phyloP scores from a whole-genome alignment of 2,329 filamentous ascomycete genomes.

The Grosmannia clavigera region DNA sequence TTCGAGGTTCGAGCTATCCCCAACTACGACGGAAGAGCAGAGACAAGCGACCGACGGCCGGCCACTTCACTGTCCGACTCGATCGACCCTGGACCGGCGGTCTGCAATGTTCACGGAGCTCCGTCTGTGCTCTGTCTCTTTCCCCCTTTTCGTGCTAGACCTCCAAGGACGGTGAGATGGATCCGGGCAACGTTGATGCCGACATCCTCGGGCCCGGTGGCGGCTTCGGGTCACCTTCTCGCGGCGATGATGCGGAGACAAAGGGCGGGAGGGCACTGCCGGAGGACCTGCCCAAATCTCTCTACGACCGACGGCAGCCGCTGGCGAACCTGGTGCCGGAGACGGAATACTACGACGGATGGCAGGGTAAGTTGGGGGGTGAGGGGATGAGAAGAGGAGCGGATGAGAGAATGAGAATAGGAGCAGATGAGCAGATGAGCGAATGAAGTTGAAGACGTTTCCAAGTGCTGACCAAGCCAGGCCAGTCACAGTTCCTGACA shows the following conservation, averaged over 20 bases:
- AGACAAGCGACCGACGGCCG: background rate
- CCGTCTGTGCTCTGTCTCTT: background rate
- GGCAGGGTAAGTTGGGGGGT: constrained; percentile 57
- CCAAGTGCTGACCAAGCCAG: constrained; percentile 31
- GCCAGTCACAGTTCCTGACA: constrained; percentile 90
- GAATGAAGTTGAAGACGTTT: too few species aligned
- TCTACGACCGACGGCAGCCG: constrained; percentile 70
- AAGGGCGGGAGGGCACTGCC: constrained; percentile 49
- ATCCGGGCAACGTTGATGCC: background rate
- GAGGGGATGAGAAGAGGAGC: too few species aligned
- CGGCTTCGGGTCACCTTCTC: constrained; percentile 6
- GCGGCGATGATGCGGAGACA: constrained; percentile 13
- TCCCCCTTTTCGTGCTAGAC: background rate
- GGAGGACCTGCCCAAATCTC: constrained; percentile 74
- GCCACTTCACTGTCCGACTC: background rate
- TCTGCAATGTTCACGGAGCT: background rate
- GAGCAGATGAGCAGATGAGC: too few species aligned
- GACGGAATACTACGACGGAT: constrained; percentile 97
- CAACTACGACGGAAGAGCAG: background rate
- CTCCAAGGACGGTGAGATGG: background rate
- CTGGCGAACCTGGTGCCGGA: constrained; percentile 58
- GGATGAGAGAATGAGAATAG: too few species aligned
- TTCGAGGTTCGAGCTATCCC: background rate
- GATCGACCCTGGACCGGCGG: background rate
- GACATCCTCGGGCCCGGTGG: background rate